A percentile compares a stretch with the other conserved stretches of the same genome.
These are phyloP conservation scores for Trypanosoma platydactyli DNA, from an alignment of 208 protist genomes.

Conservation along the genomic window DNA sequence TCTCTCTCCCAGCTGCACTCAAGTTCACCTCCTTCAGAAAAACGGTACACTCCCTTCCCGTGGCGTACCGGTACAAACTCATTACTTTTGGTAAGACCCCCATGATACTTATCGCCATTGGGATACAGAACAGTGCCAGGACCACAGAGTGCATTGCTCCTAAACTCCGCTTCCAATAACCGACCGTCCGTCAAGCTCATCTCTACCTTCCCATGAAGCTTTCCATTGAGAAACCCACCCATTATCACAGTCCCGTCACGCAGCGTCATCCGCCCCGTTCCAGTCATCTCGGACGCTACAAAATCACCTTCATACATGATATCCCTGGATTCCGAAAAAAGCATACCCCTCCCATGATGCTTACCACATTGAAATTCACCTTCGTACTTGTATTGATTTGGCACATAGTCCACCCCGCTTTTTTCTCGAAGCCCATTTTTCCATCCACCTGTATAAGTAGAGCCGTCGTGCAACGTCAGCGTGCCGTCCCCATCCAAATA, in stretches of 20 bases:
- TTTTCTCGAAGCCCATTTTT: constrained; percentile 46
- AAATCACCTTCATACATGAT: constrained; percentile 58
- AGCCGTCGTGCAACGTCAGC: constrained; percentile 10
- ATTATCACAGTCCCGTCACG: constrained; percentile 65
- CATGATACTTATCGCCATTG: constrained; percentile 72
- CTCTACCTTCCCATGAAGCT: constrained; percentile 41
- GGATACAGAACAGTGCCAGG: constrained; percentile 57
- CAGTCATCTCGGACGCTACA: constrained; percentile 30
- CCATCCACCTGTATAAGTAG: constrained; percentile 67
- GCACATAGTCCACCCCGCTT: constrained; percentile 33
- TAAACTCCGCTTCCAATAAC: constrained; percentile 51
- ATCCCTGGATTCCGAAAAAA: constrained; percentile 22
- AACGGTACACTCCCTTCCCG: constrained; percentile 66
- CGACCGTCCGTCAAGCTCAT: constrained; percentile 14
- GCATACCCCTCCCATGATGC: constrained; percentile 54
- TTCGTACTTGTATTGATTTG: constrained; percentile 41
- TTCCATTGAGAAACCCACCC: constrained; percentile 60
- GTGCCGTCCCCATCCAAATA: constrained; percentile 66
- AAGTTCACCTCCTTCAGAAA: constrained; percentile 70
- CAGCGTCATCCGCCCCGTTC: constrained; percentile 46
- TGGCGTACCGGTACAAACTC: constrained; percentile 59
- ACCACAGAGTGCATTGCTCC: constrained; percentile 29
- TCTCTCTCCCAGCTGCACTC: constrained; percentile 79
- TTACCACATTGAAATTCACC: constrained; percentile 56
- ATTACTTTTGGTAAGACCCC: constrained; percentile 37